These are phyloP conservation scores for Stenocarpella maydis DNA, from an alignment of 2,329 filamentous ascomycete genomes.

Conservation along the genomic window DNA sequence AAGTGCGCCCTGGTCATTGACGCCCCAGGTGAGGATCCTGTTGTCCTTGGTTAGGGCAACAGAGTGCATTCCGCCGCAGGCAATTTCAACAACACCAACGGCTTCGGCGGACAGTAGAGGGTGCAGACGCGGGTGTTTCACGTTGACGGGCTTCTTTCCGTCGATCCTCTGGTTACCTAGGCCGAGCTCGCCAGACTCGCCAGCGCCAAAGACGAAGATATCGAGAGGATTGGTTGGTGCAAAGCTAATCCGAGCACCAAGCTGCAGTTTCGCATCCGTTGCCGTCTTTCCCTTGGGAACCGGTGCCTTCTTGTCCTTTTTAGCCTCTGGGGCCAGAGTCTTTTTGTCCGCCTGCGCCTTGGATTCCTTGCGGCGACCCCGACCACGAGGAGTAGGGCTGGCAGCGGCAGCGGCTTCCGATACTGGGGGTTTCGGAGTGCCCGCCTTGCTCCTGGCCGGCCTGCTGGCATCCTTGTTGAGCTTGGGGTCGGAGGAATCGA, in stretches of 20 bases:
- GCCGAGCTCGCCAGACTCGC: conserved; percentile 82
- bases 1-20: conserved; percentile 85
- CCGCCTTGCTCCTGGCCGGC: conserved; percentile 32
- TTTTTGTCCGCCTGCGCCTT: conserved; percentile 20
- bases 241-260: conserved; percentile 62
- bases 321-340: conserved; percentile 27
- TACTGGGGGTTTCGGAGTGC: conserved; percentile 29
- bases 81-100: conserved; percentile 76
- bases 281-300: neutral
- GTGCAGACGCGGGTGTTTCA: conserved; percentile 78
- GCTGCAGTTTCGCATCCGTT: neutral
- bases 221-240: conserved; percentile 71
- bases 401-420: conserved; percentile 41
- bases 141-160: conserved; percentile 70
- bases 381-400: conserved; percentile 11
- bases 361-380: neutral
- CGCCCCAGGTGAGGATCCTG: conserved; percentile 85
- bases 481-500: neutral
- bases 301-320: neutral
- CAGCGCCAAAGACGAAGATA: conserved; percentile 83
- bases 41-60: conserved; percentile 81
- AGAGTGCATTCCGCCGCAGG: conserved; percentile 84
- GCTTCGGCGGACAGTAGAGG: conserved; percentile 61
- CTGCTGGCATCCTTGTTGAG: conserved; percentile 13
- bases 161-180: conserved; percentile 70